A percentile compares a stretch with the other conserved stretches of the same genome.
phyloP scores from a whole-genome alignment of 495 filamentous ascomycete genomes.

The Thermothielavioides terrestris region DNA sequence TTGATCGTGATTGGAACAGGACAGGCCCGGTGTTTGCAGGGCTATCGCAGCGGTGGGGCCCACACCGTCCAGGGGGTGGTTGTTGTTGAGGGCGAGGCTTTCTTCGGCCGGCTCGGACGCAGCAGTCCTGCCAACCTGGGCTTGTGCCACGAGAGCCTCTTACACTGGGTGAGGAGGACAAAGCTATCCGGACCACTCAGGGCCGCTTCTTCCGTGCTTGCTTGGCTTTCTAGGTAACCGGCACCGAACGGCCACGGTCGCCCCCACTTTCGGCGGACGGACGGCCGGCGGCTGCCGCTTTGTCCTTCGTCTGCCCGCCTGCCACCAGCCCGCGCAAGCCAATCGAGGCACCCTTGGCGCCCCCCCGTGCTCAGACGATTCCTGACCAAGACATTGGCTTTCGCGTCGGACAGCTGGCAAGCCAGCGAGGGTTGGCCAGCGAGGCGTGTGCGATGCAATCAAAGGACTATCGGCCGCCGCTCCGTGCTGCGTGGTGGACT shows the following conservation, averaged over 20 bases:
- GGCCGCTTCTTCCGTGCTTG: neutral
- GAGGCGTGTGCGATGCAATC: slow-evolving; percentile 1
- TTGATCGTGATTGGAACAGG: neutral
- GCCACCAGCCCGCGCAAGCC: slow-evolving; percentile 3
- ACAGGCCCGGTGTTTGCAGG: neutral
- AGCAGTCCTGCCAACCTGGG: neutral
- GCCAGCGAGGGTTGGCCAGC: neutral
- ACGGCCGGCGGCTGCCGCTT: slow-evolving; percentile 2
- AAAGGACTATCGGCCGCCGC: neutral
- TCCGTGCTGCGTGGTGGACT: neutral
- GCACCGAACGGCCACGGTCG: neutral
- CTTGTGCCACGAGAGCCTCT: neutral
- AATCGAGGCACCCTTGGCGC: slow-evolving; percentile 10
- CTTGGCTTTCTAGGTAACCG: neutral
- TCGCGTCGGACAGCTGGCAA: slow-evolving; percentile 3
- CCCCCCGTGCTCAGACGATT: neutral
- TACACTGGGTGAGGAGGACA: too few species aligned
- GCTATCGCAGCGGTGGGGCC: neutral
- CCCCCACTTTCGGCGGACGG: slow-evolving; percentile 4
- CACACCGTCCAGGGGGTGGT: slow-evolving; percentile 2
- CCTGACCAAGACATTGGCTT: neutral
- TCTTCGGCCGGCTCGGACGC: neutral
- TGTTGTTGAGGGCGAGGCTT: too few species aligned
- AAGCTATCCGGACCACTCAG: too few species aligned
- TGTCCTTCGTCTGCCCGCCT: neutral